Base-by-base conservation (phyloP, 495 filamentous ascomycete genomes). In the Jackrogersella multiformis region DNA sequence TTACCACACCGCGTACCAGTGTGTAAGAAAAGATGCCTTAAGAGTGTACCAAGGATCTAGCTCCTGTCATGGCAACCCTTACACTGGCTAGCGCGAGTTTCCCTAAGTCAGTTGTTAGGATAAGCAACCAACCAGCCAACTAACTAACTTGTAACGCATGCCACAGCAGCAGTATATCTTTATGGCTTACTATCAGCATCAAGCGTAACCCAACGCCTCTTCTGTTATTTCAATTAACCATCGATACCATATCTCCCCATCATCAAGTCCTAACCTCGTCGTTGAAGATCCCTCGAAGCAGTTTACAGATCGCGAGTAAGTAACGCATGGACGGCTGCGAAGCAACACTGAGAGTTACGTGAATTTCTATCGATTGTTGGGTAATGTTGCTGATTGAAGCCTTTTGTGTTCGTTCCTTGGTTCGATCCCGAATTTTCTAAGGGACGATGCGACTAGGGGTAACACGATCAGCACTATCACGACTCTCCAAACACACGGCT, bases 111-210 rank as follows among this genome's bases (percentile, higher is more conserved):
- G 18, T 41, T 26, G 41, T 36, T 21, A 32, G 39, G 46, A 16
- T 46, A 46, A n/a, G n/a, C 24, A 18, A 39, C 24, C 46, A 55
- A 30, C 38, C n/a, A n/a, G n/a, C n/a, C n/a, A n/a, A n/a, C n/a
- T n/a, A n/a, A n/a, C n/a, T n/a, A 41, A 42, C 30, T 26, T 23
- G 45, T 55, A 56, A 61, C 49, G 21, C 20, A 56, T 26, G n/a
- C 32, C 21, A 32, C 16, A 23, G 48, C 36, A 13, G 32, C 21
- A 64, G 10, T 10, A 38, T 28, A n/a, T 16, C 21, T 38, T 36
- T 5, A 38, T 64, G 61, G 66, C 66, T 69, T 69, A 69, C 66
- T 69, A 69, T 39, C 30, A 56, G 56, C 52, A 69, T 65, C n/a
- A 10, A 41, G 2, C 51, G 26, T 30, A 30, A 49, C 55, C 56